Percentiles rank a stretch among this genome's conserved stretches.
Conservation (phyloP, 306 rosid species). For the Lathyrus sativus region DNA sequence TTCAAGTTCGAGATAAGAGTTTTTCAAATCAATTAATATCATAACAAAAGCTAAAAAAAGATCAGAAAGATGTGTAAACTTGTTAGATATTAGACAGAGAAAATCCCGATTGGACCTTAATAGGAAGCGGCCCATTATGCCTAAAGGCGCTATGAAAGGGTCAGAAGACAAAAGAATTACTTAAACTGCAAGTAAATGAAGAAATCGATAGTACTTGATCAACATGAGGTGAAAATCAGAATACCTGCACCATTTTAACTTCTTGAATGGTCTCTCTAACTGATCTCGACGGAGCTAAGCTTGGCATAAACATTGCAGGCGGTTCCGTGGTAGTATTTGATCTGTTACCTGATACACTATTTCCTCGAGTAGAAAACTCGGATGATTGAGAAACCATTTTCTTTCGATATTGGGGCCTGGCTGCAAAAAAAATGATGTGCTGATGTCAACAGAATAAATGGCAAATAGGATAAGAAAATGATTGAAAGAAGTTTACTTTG, state of each 20-base stretch:
- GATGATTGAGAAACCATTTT: conserved; percentile 51
- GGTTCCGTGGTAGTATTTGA: conserved; percentile 55
- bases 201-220: neutral
- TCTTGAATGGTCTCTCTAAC: conserved; percentile 79
- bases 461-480: conserved; percentile 7
- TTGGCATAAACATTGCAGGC: conserved; percentile 82
- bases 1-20: neutral
- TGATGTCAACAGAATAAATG: conserved; percentile 35
- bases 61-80: conserved; percentile 11
- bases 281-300: conserved; percentile 64
- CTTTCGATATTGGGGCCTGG: conserved; percentile 93
- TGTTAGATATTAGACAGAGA: neutral
- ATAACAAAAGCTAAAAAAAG: neutral
- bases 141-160: no score
- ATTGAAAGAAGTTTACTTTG: conserved; percentile 58
- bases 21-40: neutral
- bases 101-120: no score
- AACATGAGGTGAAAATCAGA: conserved; percentile 17
- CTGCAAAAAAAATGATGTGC: conserved; percentile 53
- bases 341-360: conserved; percentile 41
- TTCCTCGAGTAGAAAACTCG: conserved; percentile 54
- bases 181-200: no score
- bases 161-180: no score
- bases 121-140: no score
- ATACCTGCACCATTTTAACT: conserved; percentile 87